These are phyloP conservation scores for Cyclocybe cylindracea DNA, from an alignment of 768 basidiomycete species.

Conservation along the genomic window DNA sequence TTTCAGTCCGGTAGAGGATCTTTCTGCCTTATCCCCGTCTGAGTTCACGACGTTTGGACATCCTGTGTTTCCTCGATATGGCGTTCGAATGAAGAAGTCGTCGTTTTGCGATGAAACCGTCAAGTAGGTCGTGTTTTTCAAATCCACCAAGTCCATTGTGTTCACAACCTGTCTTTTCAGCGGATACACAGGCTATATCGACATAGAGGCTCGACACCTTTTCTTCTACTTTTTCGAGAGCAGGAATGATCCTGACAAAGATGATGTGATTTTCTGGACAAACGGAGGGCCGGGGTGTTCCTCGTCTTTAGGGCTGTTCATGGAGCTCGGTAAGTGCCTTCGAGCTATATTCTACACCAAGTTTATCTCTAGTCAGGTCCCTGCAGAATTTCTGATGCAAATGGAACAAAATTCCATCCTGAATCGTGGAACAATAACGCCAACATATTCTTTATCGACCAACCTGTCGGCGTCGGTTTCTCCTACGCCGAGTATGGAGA, in stretches of 20 bases:
- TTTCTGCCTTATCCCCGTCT: conserved; percentile 31
- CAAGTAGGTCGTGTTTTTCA: conserved; percentile 31
- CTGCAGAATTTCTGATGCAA: conserved; percentile 56
- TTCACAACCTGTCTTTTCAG: conserved; percentile 24
- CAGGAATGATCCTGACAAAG: conserved; percentile 56
- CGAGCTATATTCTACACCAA: conserved; percentile 1
- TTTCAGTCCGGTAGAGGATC: conserved; percentile 34
- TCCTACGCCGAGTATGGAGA: conserved; percentile 69
- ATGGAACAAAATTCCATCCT: conserved; percentile 53
- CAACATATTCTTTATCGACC: conserved; percentile 64
- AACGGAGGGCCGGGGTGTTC: conserved; percentile 50
- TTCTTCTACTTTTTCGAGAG: conserved; percentile 84
- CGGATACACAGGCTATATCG: conserved; percentile 68
- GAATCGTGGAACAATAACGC: conserved; percentile 72
- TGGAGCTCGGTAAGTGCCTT: conserved; percentile 64
- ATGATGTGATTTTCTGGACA: conserved; percentile 63
- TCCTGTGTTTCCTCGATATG: conserved; percentile 51
- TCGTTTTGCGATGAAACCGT: conserved; percentile 61
- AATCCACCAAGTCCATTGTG: neutral
- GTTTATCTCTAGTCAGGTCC: conserved; percentile 46
- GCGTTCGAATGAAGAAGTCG: conserved; percentile 59
- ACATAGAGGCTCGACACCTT: conserved; percentile 59
- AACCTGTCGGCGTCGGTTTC: conserved; percentile 63
- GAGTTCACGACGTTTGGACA: conserved; percentile 42
- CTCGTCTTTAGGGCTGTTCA: conserved; percentile 61